Base-by-base conservation (phyloP, 352 stramenopile genomes). In the Phytophthora cryptogea region DNA sequence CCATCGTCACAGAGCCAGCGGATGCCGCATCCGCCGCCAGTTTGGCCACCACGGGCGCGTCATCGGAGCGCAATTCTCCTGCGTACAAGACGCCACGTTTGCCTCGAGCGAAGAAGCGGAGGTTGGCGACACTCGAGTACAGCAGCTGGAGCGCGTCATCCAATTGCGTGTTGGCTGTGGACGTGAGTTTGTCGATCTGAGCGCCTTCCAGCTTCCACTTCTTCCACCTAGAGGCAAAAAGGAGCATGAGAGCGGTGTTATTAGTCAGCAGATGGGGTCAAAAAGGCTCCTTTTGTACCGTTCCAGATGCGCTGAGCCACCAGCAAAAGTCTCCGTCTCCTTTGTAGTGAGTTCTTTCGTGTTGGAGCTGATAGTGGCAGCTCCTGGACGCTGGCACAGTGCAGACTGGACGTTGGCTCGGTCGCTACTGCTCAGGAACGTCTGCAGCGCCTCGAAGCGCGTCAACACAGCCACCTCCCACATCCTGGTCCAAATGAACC, bases 11-110 rank as follows among this genome's bases (percentile, higher is more conserved):
- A 13, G 67, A 82, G 10, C 28, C 47, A 20, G 54, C 42, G 1
- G 58, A 63, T 0, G 62, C 70, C 0, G 64, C 59, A 11, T 72
- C 68, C 8, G 70, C 61, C 8, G 68, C 64, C 17, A 88, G 68
- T 60, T 90, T 90, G 14, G 72, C 76, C 30, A 90, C 80, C 41
- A 89, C 77, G 1, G 51, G 35, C 16, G 28, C 16, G 9, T 49
- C 39, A 3, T 28, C 59, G 4, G 20, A 54, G 8, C 55, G 52
- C 36, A 75, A 37, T 51, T 78, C 54, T 13, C 72, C 80, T 1
- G 74, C 67, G 36, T 86, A 88, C 17, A 90, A 36, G 8, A 90
- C 74, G 17, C 78, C 80, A 13, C 80, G 80, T 46, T 90, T 90
- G 30, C 80, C 80, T 4, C 80, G 68, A 13, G 80, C 78, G 51